phyloP scores from a whole-genome alignment of 805 yeast genomes.

The Hermanozyma aechmeae region DNA sequence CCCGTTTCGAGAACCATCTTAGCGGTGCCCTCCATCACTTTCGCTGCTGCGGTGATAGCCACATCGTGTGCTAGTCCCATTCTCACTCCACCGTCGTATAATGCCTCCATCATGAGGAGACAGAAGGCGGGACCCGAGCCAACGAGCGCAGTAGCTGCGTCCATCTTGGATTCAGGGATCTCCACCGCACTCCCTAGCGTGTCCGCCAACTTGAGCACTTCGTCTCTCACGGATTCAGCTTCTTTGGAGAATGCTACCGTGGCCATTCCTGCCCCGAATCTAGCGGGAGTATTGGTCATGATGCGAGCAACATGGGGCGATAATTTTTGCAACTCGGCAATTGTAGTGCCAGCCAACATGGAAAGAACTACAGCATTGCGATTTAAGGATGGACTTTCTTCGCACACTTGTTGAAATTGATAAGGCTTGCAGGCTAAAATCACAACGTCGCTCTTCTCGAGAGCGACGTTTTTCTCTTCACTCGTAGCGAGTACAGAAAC shows the following conservation, averaged over 20 bases:
- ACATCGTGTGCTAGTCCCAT: slow-evolving; percentile 87
- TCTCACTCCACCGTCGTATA: slow-evolving; percentile 89
- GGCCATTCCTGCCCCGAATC: slow-evolving; percentile 89
- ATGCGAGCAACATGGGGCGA: slow-evolving; percentile 68
- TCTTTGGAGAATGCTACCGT: slow-evolving; percentile 65
- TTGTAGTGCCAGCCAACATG: slow-evolving; percentile 87
- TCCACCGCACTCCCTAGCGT: slow-evolving; percentile 62
- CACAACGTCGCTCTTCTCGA: slow-evolving; percentile 55
- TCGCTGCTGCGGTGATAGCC: slow-evolving; percentile 81
- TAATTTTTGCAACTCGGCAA: slow-evolving; percentile 49
- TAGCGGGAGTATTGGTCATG: slow-evolving; percentile 98
- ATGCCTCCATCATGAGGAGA: slow-evolving; percentile 77
- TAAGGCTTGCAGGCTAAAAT: slow-evolving; percentile 87
- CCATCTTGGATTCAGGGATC: slow-evolving; percentile 88
- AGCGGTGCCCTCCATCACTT: slow-evolving; percentile 90
- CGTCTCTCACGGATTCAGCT: slow-evolving; percentile 35
- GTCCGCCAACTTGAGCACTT: slow-evolving; percentile 43
- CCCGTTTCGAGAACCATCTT: slow-evolving; percentile 79
- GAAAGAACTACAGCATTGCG: slow-evolving; percentile 62
- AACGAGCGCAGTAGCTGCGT: slow-evolving; percentile 88
- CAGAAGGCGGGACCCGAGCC: slow-evolving; percentile 98
- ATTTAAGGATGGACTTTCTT: slow-evolving; percentile 32
- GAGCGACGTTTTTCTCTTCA: slow-evolving; percentile 47
- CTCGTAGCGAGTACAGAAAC: slow-evolving; percentile 41
- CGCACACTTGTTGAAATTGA: slow-evolving; percentile 54